phyloP scores from a whole-genome alignment of 192 early-diverging fungal genomes.

The Geosiphon pyriformis region DNA sequence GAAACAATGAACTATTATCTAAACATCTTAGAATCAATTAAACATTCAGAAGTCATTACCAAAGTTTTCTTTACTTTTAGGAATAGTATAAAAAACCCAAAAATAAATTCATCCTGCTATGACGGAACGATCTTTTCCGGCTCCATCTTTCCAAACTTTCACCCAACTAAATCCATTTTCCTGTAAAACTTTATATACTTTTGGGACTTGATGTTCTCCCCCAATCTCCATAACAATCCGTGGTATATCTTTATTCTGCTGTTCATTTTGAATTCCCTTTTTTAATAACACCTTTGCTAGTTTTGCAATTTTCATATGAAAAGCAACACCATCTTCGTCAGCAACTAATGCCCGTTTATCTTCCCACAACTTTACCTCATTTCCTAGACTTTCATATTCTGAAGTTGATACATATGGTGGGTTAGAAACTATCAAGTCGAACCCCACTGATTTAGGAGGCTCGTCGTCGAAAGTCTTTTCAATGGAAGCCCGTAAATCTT shows the following conservation, averaged over 20 bases:
- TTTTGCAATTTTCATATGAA: slow-evolving; percentile 53
- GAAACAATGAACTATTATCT: too few species aligned
- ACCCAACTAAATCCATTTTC: slow-evolving; percentile 50
- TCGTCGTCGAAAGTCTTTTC: background rate
- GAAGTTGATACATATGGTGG: slow-evolving; percentile 80
- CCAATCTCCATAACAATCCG: slow-evolving; percentile 82
- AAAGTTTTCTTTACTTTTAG: too few species aligned
- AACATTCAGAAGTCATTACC: too few species aligned
- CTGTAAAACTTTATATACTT: slow-evolving; percentile 39
- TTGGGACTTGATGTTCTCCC: slow-evolving; percentile 58
- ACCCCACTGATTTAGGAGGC: slow-evolving; percentile 27
- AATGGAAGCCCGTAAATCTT: background rate
- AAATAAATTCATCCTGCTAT: too few species aligned
- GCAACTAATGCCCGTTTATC: slow-evolving; percentile 70
- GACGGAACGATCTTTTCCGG: slow-evolving; percentile 61
- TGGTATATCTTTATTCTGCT: slow-evolving; percentile 40
- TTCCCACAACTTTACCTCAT: slow-evolving; percentile 84
- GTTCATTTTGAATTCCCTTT: background rate
- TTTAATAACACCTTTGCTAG: slow-evolving; percentile 27
- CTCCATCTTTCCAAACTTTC: slow-evolving; percentile 75
- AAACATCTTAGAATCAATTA: too few species aligned
- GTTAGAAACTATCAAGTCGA: slow-evolving; percentile 81
- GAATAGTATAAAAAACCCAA: too few species aligned
- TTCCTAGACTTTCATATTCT: slow-evolving; percentile 63
- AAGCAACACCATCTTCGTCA: slow-evolving; percentile 50